A percentile compares a stretch with the other conserved stretches of the same genome.
These are phyloP conservation scores for Psilocybe subaeruginosa DNA, from an alignment of 768 basidiomycete genomes.

Conservation along the genomic window DNA sequence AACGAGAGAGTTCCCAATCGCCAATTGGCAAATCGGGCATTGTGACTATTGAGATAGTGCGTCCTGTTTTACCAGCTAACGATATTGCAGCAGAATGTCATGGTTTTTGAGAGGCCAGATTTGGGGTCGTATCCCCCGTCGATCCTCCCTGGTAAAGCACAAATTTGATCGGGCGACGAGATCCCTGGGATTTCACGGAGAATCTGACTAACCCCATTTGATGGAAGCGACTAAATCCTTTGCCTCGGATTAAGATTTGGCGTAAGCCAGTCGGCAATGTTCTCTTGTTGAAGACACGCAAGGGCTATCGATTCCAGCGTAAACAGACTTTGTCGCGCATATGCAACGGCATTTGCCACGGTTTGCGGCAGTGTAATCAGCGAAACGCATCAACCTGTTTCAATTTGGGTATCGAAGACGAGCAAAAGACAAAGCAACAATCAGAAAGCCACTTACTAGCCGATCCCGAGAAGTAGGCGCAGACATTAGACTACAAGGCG, in stretches of 20 bases:
- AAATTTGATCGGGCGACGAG: slow-evolving; percentile 9
- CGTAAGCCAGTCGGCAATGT: not conserved
- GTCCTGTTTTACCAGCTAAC: slow-evolving; percentile 7
- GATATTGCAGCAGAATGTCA: slow-evolving; percentile 10
- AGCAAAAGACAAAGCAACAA: not conserved
- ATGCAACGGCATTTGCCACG: not conserved
- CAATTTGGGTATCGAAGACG: not conserved
- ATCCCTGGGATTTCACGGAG: slow-evolving; percentile 10
- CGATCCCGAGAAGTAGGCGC: not conserved
- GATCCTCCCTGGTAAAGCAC: slow-evolving; percentile 4
- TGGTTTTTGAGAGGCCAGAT: slow-evolving; percentile 14
- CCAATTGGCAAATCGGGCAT: slow-evolving; percentile 11
- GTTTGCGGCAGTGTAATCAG: not conserved
- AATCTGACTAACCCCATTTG: not conserved
- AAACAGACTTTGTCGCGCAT: not conserved
- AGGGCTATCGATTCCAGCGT: not conserved
- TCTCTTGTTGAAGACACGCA: not conserved
- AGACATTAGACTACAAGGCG: not conserved
- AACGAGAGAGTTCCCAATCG: slow-evolving; percentile 13
- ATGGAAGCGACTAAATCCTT: not conserved
- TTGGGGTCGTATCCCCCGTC: slow-evolving; percentile 10
- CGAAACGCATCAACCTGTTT: not conserved
- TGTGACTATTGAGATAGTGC: slow-evolving; percentile 1
- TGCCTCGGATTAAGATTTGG: not conserved
- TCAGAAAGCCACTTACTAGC: too few species aligned